Base-by-base conservation (phyloP, 805 yeast species). In the Sugiyamaella boreocaroliniensis region DNA sequence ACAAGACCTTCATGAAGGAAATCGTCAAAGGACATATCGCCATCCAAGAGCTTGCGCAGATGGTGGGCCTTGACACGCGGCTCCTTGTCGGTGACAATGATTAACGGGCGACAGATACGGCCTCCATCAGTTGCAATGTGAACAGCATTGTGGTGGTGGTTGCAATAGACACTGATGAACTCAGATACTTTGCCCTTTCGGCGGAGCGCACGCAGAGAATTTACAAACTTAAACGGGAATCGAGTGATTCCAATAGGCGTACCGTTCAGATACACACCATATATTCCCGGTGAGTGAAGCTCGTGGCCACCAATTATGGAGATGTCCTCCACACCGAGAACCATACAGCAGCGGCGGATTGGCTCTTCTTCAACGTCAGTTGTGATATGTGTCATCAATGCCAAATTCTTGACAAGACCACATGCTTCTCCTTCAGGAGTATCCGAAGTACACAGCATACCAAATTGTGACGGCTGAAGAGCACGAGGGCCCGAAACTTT, bases 341-440 rank as follows among this genome's bases (percentile, higher is more conserved):
- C 72, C 60, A 75, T 86, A 64, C 97, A 89, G 34, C 90, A 73
- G 51, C 79, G 79, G 57, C 77, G 79, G 41, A 93, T 81, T 15
- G 99, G 98, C 9, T 77, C 86, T 64, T 92, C 97, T 68, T 93
- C 99, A 62, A 89, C 97, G 70, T 93, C 99, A 0, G 99, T 92
- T 4, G 99, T 93, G 64, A 93, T 93, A 70, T 93, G 99, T 10
- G 99, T 93, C 99, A 93, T 93, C 46, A 93, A 76, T 1, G 99
- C 99, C 68, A 93, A 75, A 67, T 93, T 93, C 72, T 93, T 93
- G 40, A 93, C 99, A 69, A 93, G 78, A 65, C 99, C 99, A 81
- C 99, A 93, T 0, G 99, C 99, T 71, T 93, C 99, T 77, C 99
- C 99, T 78, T 93, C 99, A 1, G 99, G 99, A 0, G 99, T 93